Base-by-base conservation (phyloP, 2,329 filamentous ascomycete species). In the Diplodia seriata region DNA sequence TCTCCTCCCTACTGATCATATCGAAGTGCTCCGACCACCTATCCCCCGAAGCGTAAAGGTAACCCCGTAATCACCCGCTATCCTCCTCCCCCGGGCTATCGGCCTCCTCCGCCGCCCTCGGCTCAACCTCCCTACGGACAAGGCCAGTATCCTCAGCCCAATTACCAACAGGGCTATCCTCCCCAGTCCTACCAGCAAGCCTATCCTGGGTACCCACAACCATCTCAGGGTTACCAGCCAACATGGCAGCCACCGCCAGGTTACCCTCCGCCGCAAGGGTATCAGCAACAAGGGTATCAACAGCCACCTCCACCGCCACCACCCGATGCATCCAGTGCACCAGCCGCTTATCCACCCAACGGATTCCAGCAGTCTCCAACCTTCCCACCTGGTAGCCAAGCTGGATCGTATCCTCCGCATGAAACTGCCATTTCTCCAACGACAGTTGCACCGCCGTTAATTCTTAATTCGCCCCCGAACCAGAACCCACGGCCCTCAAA, bases 61-160 rank as follows among this genome's bases (percentile, higher is more conserved):
- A 82, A 83, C 69, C 81, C 81, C 7, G 77, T 84, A 71, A 83
- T 84, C 69, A 85, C 82, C 8, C 76, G 80, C 38, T 84, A 84
- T 74, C 80, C 82, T 59, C 82, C 82, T 51, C 83, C 82, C 36
- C 81, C 81, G n/a, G 81, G 81, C 15, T 84, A 83, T 70, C 77
- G 74, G 61, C 75, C 76, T 47, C 76, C 76, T 38, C 69, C 64
- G 54, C 64, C 69, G 18, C 67, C 71, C 23, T 56, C 62, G 40
- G 59, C 33, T 18, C 64, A 57, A 14, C 64, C 68, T 53, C 69
- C 68, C 5, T 65, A 64, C 51, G 50, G n/a, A 47, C 69, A 61
- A 66, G 33, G 31, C 20, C 64, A 70, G 40, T 78, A 74, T 71
- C 69, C 72, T 29, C 71, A 68, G 23, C 61, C 72, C 67, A 70